Percentiles rank a stretch among this genome's conserved stretches.
Conservation (phyloP, 2,329 filamentous ascomycete genomes). For the Aspergillus quadricinctus region DNA sequence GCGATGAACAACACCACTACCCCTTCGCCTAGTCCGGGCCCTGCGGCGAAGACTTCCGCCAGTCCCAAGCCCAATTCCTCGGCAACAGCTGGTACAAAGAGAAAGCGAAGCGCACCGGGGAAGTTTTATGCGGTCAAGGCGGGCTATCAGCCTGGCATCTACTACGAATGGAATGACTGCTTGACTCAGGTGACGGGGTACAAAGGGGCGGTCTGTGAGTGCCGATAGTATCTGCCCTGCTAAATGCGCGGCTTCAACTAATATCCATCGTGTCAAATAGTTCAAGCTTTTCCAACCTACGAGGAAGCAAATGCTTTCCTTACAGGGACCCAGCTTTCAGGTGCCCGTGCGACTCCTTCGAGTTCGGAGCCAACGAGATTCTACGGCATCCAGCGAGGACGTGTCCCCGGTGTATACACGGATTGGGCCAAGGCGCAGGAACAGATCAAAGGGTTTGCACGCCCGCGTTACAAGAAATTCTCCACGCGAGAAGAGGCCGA, state of each 20-base stretch:
- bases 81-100: slow-evolving; percentile 48
- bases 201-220: slow-evolving; percentile 66
- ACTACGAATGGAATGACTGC: slow-evolving; percentile 60
- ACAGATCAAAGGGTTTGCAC: slow-evolving; percentile 70
- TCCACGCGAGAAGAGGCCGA: slow-evolving; percentile 67
- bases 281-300: slow-evolving; percentile 71
- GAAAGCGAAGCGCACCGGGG: slow-evolving; percentile 48
- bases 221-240: neutral
- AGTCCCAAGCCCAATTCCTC: slow-evolving; percentile 21
- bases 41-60: slow-evolving; percentile 24
- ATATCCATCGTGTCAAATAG: slow-evolving; percentile 40
- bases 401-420: slow-evolving; percentile 58
- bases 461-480: slow-evolving; percentile 66
- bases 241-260: neutral
- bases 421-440: slow-evolving; percentile 66
- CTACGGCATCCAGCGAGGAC: slow-evolving; percentile 58
- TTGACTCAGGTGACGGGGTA: slow-evolving; percentile 58
- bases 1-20: slow-evolving; percentile 29
- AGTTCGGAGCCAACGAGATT: slow-evolving; percentile 45
- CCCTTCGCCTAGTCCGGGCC: slow-evolving; percentile 33
- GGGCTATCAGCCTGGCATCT: slow-evolving; percentile 59
- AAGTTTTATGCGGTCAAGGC: slow-evolving; percentile 63
- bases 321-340: slow-evolving; percentile 52
- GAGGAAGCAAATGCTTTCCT: slow-evolving; percentile 78
- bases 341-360: slow-evolving; percentile 31